phyloP scores from a whole-genome alignment of 2,329 filamentous ascomycete genomes.

The Sporothrix sp. region DNA sequence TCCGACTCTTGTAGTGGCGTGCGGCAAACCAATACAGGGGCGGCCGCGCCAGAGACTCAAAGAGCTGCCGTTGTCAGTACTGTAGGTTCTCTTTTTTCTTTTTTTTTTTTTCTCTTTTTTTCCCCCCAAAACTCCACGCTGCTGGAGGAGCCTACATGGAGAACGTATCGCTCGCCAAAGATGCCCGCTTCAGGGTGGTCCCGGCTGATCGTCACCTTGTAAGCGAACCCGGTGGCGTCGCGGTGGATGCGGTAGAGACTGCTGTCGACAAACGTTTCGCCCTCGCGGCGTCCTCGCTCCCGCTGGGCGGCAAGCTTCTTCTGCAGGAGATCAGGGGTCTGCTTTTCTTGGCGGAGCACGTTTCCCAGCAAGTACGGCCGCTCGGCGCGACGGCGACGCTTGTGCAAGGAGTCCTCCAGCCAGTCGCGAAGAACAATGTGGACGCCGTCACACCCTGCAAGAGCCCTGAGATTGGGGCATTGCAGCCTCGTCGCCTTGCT shows the following conservation, averaged over 20 bases:
- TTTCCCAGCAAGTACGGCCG: conserved; percentile 34
- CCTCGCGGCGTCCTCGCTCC: conserved; percentile 24
- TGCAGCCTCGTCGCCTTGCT: conserved; percentile 3
- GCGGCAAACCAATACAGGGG: conserved; percentile 51
- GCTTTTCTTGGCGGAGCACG: conserved; percentile 21
- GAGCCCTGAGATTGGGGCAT: neutral
- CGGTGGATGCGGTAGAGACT: conserved; percentile 54
- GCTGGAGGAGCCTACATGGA: too few relatives aligned
- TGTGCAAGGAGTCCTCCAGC: conserved; percentile 38
- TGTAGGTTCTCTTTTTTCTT: too few relatives aligned
- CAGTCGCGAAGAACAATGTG: conserved; percentile 41
- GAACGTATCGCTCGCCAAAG: conserved; percentile 46
- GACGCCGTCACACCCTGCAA: neutral
- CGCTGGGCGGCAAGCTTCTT: conserved; percentile 26
- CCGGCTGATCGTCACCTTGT: conserved; percentile 53
- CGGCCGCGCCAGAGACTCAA: conserved; percentile 52
- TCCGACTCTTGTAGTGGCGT: conserved; percentile 37
- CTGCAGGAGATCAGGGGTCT: conserved; percentile 16
- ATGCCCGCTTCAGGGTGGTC: conserved; percentile 34
- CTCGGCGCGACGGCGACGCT: conserved; percentile 22
- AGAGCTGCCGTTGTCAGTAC: too few relatives aligned
- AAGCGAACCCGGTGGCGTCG: conserved; percentile 53
- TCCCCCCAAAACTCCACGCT: too few relatives aligned
- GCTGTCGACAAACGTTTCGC: conserved; percentile 37
- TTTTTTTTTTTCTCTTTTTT: too few relatives aligned